phyloP scores from a whole-genome alignment of 2,329 filamentous ascomycete genomes.

The Amylocarpus encephaloides region DNA sequence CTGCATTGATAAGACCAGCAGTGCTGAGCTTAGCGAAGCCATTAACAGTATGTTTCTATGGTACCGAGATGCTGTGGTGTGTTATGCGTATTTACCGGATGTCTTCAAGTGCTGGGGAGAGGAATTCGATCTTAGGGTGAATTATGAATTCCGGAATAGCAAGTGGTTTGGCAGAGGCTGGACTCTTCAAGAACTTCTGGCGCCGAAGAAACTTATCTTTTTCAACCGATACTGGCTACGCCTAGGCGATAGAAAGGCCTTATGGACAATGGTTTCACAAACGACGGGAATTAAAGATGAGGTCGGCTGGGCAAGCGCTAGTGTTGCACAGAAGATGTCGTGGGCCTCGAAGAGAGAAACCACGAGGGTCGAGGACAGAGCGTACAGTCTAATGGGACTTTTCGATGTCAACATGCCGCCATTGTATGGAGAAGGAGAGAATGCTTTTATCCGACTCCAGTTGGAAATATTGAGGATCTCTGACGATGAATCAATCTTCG shows the following conservation, averaged over 20 bases:
- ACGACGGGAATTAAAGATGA: neutral
- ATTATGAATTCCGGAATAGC: neutral
- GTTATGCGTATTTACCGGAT: neutral
- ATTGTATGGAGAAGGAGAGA: slow-evolving; percentile 32
- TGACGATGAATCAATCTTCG: slow-evolving; percentile 33
- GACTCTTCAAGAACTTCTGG: slow-evolving; percentile 1
- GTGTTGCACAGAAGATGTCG: slow-evolving; percentile 1
- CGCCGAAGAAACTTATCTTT: neutral
- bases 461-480: slow-evolving; percentile 32
- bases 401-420: slow-evolving; percentile 34
- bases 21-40: neutral
- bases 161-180: neutral
- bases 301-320: neutral
- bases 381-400: slow-evolving; percentile 30
- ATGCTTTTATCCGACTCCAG: slow-evolving; percentile 32
- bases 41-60: neutral
- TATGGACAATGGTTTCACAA: neutral
- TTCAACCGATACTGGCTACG: neutral
- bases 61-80: neutral
- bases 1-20: neutral
- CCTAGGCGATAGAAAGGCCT: neutral
- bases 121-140: neutral
- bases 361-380: slow-evolving; percentile 7
- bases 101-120: neutral
- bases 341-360: slow-evolving; percentile 1